Base-by-base conservation (phyloP, 1,284 basidiomycete genomes). In the Trichosporon ovoides region DNA sequence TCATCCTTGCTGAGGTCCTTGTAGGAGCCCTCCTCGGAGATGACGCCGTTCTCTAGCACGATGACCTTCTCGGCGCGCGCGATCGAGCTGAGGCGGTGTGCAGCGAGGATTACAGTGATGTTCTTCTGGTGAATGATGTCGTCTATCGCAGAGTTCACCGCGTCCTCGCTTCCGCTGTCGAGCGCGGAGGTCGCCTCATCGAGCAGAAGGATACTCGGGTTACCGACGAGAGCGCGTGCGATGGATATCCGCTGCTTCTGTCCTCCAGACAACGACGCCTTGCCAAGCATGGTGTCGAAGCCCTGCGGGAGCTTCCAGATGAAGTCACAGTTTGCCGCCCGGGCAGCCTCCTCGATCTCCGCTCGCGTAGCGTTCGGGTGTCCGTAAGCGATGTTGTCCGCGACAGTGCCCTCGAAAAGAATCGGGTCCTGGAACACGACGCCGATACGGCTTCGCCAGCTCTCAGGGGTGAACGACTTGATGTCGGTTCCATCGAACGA, bases 281-380 rank as follows among this genome's bases (percentile, higher is more conserved):
- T 72, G 50, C 76, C 72, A 51, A 78, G 71, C 62, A 83, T 79
- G 1, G 89, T 90, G 63, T 89, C 86, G 61, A 89, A 87, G 0
- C 87, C 91, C 57, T 90, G 81, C 13, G 94, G 92, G 80, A 98
- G 84, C 3, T 86, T 85, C 84, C 89, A 89, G 40, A 98, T 87
- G 71, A 97, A 98, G 68, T 95, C 91, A 75, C 95, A 98, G 69
- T 98, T 96, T 3, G 95, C 94, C 62, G 89, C 83, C 12, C 86
- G 80, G 0, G 94, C 94, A 0, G 93, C 95, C 22, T 85, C 80
- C 74, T 94, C 89, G 36, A 98, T 89, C 58, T 96, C 83, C 61
- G 86, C 85, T 28, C 87, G 82, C 0, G 89, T 89, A 0, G 85
- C 89, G 16, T 81, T 74, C 4, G 83, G 80, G 37, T 86, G 82